A percentile compares a stretch with the other conserved stretches of the same genome.
Evolutionary conservation across 306 rosid genomes (phyloP).

Genomic region (Acacia melanoxylon): DNA sequence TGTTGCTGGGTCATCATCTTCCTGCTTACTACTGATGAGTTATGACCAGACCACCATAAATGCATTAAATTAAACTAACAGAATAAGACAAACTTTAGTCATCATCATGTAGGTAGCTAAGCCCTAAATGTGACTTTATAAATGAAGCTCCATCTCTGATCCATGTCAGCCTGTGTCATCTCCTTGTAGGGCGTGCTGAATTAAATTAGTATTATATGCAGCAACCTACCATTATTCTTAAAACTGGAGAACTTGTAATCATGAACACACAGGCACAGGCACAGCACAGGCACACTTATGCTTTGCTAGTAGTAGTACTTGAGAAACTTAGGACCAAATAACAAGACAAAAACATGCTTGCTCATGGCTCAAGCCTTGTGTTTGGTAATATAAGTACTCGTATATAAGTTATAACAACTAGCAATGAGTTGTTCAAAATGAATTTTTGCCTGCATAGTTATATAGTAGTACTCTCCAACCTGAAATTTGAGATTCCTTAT

Average conservation of each 20-base stretch:
- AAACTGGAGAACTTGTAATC: slow-evolving; percentile 39
- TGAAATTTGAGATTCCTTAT: not conserved
- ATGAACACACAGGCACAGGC: slow-evolving; percentile 38
- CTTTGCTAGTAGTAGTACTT: not conserved
- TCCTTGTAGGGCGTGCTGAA: slow-evolving; percentile 41
- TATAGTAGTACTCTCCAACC: not conserved
- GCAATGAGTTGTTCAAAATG: slow-evolving; percentile 17
- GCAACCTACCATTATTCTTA: slow-evolving; percentile 37
- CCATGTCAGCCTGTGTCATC: slow-evolving; percentile 37
- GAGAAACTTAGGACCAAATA: not conserved
- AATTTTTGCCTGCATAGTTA: not conserved
- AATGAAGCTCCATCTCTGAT: slow-evolving; percentile 35
- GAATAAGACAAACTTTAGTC: slow-evolving; percentile 24
- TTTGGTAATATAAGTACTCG: no score
- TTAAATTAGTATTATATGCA: slow-evolving; percentile 24
- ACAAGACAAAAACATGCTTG: not conserved
- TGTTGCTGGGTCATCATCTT: slow-evolving; percentile 29
- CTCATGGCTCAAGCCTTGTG: not conserved
- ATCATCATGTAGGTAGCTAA: slow-evolving; percentile 35
- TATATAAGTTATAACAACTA: no score
- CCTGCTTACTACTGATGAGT: slow-evolving; percentile 26
- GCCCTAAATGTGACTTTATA: slow-evolving; percentile 18
- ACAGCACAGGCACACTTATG: slow-evolving; percentile 27
- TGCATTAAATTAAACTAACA: slow-evolving; percentile 23
- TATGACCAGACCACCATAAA: slow-evolving; percentile 8